These are phyloP conservation scores for Diaporthe sp. DNA, from an alignment of 2,329 filamentous ascomycete species.

Conservation along the genomic window DNA sequence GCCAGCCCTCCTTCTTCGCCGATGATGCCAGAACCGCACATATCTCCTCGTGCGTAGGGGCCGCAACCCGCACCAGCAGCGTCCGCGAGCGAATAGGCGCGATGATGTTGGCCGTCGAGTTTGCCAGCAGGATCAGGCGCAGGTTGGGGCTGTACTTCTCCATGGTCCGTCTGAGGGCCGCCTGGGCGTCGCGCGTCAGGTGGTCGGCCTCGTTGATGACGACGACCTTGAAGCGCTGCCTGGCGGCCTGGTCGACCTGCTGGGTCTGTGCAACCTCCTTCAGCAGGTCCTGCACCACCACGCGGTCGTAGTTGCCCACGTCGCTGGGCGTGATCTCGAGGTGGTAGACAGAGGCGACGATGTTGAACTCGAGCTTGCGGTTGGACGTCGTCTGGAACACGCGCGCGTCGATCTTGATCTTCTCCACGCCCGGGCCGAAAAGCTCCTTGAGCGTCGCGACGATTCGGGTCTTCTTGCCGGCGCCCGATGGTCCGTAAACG, in stretches of 20 bases:
- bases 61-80: conserved; percentile 90
- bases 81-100: conserved; percentile 96
- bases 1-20: conserved; percentile 87
- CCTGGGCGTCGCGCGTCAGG: conserved; percentile 93
- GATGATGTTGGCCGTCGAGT: conserved; percentile 98
- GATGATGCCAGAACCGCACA: conserved; percentile 79
- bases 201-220: conserved; percentile 99
- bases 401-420: conserved; percentile 98
- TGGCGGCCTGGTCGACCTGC: conserved; percentile 93
- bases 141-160: conserved; percentile 99
- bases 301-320: conserved; percentile 95
- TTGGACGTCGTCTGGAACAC: conserved; percentile 97
- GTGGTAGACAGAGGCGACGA: conserved; percentile 96
- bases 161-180: conserved; percentile 95
- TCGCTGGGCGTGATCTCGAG: conserved; percentile 98
- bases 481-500: conserved; percentile 95
- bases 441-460: conserved; percentile 95
- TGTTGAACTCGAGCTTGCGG: conserved; percentile 99
- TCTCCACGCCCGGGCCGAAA: conserved; percentile 96
- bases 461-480: conserved; percentile 97
- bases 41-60: conserved; percentile 89
- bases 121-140: conserved; percentile 90
- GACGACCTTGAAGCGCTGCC: conserved; percentile 96
- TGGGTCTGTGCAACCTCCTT: conserved; percentile 99
- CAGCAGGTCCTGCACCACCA: conserved; percentile 93